Evolutionary conservation across 345 rosid genomes (phyloP).

Genomic region (Sisymbrium altissimum): DNA sequence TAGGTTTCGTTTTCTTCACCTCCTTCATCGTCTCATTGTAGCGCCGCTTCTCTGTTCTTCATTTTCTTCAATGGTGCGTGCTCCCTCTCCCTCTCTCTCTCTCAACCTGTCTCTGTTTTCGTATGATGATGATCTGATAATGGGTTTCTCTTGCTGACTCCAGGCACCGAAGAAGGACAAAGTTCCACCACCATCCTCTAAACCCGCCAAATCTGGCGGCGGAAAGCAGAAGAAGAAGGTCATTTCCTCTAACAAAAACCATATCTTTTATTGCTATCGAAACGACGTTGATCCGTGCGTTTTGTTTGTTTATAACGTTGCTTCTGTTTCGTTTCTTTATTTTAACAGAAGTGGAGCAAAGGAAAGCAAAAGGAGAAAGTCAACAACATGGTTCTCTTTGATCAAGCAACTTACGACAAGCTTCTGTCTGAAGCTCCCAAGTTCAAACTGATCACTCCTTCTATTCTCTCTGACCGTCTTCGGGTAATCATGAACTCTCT

Average conservation of each 20-base stretch:
- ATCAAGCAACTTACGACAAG: constrained; percentile 52
- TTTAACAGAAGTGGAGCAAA: constrained; percentile 51
- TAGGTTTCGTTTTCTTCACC: background rate
- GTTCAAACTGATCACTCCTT: constrained; percentile 47
- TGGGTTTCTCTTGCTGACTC: background rate
- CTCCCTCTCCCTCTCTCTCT: background rate
- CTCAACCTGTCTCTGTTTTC: background rate
- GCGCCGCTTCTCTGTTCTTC: background rate
- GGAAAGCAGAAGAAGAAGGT: constrained; percentile 40
- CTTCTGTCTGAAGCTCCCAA: constrained; percentile 53
- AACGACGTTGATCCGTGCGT: background rate
- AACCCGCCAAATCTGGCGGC: constrained; percentile 38
- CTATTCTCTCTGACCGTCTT: constrained; percentile 48
- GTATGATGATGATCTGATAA: background rate
- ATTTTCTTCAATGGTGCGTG: constrained; percentile 10
- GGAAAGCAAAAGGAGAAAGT: constrained; percentile 65
- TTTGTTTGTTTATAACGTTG: background rate
- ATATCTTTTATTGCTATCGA: background rate
- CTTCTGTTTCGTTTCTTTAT: background rate
- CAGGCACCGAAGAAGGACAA: constrained; percentile 35
- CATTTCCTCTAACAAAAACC: background rate
- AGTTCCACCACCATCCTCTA: constrained; percentile 38
- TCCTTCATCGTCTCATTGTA: background rate
- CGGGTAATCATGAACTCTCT: constrained; percentile 15
- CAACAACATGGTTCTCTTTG: constrained; percentile 60